A percentile compares a stretch with the other conserved stretches of the same genome.
Evolutionary conservation across 176 grass and related monocot species (phyloP).

Genomic region (Cocos nucifera): DNA sequence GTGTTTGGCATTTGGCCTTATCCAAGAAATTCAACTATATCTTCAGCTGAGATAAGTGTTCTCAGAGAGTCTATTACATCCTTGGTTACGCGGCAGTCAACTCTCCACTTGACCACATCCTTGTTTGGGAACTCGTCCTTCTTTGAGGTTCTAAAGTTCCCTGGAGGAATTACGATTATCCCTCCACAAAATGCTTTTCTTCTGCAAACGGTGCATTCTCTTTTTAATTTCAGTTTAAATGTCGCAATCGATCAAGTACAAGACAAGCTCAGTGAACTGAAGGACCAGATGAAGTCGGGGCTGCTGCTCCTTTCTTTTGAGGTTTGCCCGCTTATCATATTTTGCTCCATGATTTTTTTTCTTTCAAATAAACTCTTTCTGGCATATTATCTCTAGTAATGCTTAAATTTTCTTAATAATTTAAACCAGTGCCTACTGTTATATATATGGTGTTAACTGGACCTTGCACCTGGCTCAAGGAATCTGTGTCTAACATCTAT

Average conservation of each 20-base stretch:
- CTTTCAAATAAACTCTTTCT: background rate
- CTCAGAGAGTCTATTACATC: constrained; percentile 65
- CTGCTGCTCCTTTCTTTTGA: constrained; percentile 64
- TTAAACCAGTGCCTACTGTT: too few relatives aligned
- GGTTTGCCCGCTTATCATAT: constrained; percentile 26
- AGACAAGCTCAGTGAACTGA: constrained; percentile 51
- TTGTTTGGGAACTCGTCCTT: constrained; percentile 64
- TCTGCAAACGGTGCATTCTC: constrained; percentile 53
- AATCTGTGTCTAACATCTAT: too few relatives aligned
- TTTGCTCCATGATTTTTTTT: background rate
- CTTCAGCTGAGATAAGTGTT: constrained; percentile 65
- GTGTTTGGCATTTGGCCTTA: constrained; percentile 78
- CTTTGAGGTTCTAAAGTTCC: constrained; percentile 72
- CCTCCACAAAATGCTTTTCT: constrained; percentile 74
- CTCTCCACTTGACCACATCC: constrained; percentile 49
- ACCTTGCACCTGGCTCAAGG: too few relatives aligned
- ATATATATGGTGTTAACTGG: too few relatives aligned
- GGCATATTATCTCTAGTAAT: background rate
- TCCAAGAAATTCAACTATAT: constrained; percentile 54
- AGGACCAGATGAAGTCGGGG: constrained; percentile 76
- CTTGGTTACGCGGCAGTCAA: constrained; percentile 59
- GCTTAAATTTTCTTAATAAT: too few relatives aligned
- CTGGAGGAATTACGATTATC: constrained; percentile 90
- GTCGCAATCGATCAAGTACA: constrained; percentile 67
- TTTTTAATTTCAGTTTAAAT: constrained; percentile 87